Conservation (phyloP, 495 filamentous ascomycete species). For the Podospora appendiculata region DNA sequence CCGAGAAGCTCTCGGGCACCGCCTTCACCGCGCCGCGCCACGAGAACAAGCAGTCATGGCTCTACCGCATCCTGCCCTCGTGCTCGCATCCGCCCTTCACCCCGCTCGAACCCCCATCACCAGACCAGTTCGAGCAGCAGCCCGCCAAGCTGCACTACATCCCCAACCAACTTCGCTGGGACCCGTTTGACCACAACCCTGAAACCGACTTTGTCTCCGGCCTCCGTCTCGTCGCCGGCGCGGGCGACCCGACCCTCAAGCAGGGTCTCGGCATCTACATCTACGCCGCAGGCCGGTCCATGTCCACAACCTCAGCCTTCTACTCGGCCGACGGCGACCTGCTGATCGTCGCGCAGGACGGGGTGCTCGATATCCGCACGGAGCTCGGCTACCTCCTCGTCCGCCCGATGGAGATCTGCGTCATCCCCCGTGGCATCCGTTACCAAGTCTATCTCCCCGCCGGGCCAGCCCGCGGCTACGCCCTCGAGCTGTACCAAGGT, state of each 20-base stretch:
- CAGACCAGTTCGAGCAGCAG: background rate
- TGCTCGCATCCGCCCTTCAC: conserved; percentile 73
- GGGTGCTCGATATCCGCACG: conserved; percentile 76
- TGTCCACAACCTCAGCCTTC: conserved; percentile 67
- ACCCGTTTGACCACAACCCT: conserved; percentile 69
- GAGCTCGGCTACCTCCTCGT: conserved; percentile 79
- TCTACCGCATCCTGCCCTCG: conserved; percentile 84
- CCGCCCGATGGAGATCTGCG: conserved; percentile 80
- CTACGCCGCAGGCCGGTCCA: conserved; percentile 74
- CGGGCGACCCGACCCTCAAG: conserved; percentile 77
- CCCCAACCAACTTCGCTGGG: conserved; percentile 88
- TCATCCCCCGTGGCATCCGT: conserved; percentile 77
- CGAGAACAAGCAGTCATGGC: conserved; percentile 88
- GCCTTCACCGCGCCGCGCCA: conserved; percentile 85
- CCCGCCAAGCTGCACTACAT: conserved; percentile 51
- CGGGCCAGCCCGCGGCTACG: conserved; percentile 71
- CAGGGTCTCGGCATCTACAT: conserved; percentile 74
- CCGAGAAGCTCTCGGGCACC: conserved; percentile 90
- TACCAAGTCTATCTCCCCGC: conserved; percentile 61
- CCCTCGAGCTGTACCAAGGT: conserved; percentile 78
- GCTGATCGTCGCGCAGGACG: conserved; percentile 77
- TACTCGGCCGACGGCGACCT: conserved; percentile 91
- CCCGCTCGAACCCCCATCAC: conserved; percentile 17
- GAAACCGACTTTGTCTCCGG: conserved; percentile 71
- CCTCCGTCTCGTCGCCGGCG: conserved; percentile 69